Evolutionary conservation across 1,284 basidiomycete species (phyloP).

Genomic region (Moniliella sp.): DNA sequence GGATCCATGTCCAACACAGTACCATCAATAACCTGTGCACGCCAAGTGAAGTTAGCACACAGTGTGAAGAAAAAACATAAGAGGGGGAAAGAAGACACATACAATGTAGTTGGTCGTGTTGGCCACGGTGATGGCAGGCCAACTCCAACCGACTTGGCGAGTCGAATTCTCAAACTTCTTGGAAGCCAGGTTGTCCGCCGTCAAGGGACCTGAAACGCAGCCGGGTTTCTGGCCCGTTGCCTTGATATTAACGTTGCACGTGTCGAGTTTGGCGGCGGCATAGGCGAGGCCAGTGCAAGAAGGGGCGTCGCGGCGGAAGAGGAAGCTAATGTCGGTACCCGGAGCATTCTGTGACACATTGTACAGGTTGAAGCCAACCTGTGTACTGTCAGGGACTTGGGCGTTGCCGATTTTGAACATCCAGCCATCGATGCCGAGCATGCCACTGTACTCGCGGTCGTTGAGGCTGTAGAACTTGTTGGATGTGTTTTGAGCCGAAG

Average conservation of each 20-base stretch:
- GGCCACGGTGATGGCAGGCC: constrained; percentile 24
- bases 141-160: constrained; percentile 19
- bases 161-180: constrained; percentile 10
- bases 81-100: constrained; percentile 33
- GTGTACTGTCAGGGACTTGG: constrained; percentile 38
- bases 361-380: constrained; percentile 44
- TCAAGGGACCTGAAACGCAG: constrained; percentile 40
- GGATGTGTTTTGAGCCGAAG: constrained; percentile 20
- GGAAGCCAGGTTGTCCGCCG: constrained; percentile 5
- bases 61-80: constrained; percentile 30
- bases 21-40: constrained; percentile 62
- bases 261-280: constrained; percentile 49
- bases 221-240: constrained; percentile 33
- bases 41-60: no score
- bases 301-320: constrained; percentile 45
- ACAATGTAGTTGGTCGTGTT: constrained; percentile 9
- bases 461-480: constrained; percentile 9
- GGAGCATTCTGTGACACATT: constrained; percentile 37
- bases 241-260: constrained; percentile 39
- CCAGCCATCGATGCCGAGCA: constrained; percentile 54
- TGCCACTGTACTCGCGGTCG: constrained; percentile 4
- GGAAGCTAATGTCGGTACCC: constrained; percentile 69
- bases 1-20: constrained; percentile 75
- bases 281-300: constrained; percentile 38
- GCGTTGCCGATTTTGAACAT: constrained; percentile 51